A percentile compares a stretch with the other conserved stretches of the same genome.
phyloP scores from a whole-genome alignment of 306 rosid species.

The Corylus americana region DNA sequence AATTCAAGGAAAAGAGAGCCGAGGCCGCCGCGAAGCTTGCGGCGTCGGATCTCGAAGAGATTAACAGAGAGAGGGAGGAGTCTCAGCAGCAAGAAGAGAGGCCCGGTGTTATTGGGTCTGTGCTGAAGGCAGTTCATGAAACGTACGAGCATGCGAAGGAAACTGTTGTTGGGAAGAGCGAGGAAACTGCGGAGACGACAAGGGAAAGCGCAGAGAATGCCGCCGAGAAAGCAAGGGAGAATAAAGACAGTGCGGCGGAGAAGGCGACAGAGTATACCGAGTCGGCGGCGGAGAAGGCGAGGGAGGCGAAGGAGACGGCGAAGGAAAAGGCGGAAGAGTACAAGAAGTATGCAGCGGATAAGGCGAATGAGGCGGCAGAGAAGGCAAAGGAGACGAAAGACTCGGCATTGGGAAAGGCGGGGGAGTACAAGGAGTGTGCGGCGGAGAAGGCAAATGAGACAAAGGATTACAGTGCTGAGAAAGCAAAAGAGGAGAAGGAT shows the following conservation, averaged over 20 bases:
- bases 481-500: constrained; percentile 58
- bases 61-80: constrained; percentile 20
- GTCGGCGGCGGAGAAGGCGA: constrained; percentile 24
- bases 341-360: constrained; percentile 26
- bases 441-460: constrained; percentile 26
- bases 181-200: constrained; percentile 6
- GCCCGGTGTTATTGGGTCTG: constrained; percentile 60
- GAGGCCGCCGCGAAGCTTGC: constrained; percentile 66
- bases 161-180: constrained; percentile 62
- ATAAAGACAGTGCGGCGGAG: constrained; percentile 18
- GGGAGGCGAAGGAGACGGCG: constrained; percentile 33
- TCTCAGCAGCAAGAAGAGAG: constrained; percentile 25
- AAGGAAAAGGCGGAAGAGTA: constrained; percentile 34
- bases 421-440: constrained; percentile 27
- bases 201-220: constrained; percentile 2
- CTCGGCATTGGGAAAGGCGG: constrained; percentile 19
- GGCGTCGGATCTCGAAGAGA: constrained; percentile 53
- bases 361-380: too few species aligned
- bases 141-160: constrained; percentile 66
- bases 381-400: constrained; percentile 41
- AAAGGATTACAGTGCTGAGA: constrained; percentile 50
- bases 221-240: background rate
- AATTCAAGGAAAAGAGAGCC: constrained; percentile 59
- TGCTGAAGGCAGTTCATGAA: constrained; percentile 52
- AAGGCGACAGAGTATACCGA: constrained; percentile 8